A percentile compares a stretch with the other conserved stretches of the same genome.
These are phyloP conservation scores for Arthroderma sp. DNA, from an alignment of 2,329 filamentous ascomycete species.

Conservation along the genomic window DNA sequence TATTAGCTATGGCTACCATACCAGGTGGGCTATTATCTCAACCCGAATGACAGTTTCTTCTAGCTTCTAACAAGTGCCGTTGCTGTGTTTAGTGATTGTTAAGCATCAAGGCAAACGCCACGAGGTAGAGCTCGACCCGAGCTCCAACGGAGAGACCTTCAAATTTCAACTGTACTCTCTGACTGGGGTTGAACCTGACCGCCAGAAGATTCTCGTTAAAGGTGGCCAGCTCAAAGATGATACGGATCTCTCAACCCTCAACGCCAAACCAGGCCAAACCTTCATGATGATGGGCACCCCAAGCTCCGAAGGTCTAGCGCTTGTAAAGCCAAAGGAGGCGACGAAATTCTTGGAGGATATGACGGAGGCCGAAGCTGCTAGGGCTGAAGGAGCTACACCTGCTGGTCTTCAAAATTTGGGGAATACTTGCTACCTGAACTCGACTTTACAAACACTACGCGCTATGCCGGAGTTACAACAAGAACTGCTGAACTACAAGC, in stretches of 20 bases:
- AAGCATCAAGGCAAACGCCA: constrained; percentile 95
- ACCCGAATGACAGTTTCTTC: constrained; percentile 8
- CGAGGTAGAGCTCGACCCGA: constrained; percentile 79
- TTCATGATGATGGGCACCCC: constrained; percentile 98
- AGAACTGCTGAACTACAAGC: constrained; percentile 53
- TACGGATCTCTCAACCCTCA: constrained; percentile 67
- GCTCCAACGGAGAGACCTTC: constrained; percentile 77
- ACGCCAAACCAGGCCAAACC: constrained; percentile 69
- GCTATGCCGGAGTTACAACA: constrained; percentile 83
- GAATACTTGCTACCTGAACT: constrained; percentile 98
- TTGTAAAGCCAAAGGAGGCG: constrained; percentile 56
- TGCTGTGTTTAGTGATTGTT: constrained; percentile 54
- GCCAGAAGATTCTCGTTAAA: constrained; percentile 92
- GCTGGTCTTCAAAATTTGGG: constrained; percentile 83
- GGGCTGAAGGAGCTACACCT: constrained; percentile 69
- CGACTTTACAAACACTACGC: constrained; percentile 81
- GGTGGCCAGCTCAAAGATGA: constrained; percentile 93
- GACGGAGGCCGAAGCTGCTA: constrained; percentile 83
- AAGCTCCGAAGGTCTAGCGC: constrained; percentile 44
- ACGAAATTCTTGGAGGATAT: constrained; percentile 93
- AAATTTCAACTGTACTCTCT: constrained; percentile 93
- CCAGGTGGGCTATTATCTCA: constrained; percentile 30
- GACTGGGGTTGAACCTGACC: constrained; percentile 88
- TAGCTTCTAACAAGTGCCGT: constrained; percentile 12
- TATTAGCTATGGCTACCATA: constrained; percentile 39